Evolutionary conservation across 2,329 filamentous ascomycete genomes (phyloP).

Genomic region (Fonsecaea pedrosoi): DNA sequence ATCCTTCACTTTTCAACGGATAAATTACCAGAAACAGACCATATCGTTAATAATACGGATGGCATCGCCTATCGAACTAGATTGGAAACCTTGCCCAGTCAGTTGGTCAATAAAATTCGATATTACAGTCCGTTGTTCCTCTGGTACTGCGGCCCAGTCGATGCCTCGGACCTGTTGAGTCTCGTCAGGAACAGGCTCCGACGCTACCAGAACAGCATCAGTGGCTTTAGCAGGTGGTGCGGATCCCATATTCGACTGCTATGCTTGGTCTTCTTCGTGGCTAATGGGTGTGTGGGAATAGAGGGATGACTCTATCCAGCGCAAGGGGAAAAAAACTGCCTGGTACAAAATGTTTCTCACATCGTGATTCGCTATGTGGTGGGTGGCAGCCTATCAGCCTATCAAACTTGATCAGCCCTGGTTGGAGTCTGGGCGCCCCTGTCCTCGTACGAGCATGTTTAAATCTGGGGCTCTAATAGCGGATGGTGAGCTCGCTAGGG

Average conservation of each 20-base stretch:
- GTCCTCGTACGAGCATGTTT: background rate
- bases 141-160: constrained; percentile 84
- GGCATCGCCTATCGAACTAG: constrained; percentile 81
- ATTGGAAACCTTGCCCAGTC: constrained; percentile 85
- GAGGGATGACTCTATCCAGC: background rate
- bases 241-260: constrained; percentile 39
- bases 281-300: background rate
- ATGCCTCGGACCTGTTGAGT: constrained; percentile 86
- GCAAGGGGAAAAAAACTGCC: background rate
- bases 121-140: constrained; percentile 76
- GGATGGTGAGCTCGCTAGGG: background rate
- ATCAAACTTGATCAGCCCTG: background rate
- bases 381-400: background rate
- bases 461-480: background rate
- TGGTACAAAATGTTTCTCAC: background rate
- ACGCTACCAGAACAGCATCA: constrained; percentile 83
- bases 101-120: constrained; percentile 83
- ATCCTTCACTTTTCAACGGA: constrained; percentile 12
- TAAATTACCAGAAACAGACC: constrained; percentile 60
- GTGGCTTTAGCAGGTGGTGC: constrained; percentile 68
- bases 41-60: constrained; percentile 94
- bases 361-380: background rate
- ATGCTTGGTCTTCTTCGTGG: background rate
- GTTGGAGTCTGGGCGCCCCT: constrained; percentile 9
- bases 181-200: constrained; percentile 77